These are phyloP conservation scores for Boletus reticulatus DNA, from an alignment of 768 basidiomycete genomes.

Conservation along the genomic window DNA sequence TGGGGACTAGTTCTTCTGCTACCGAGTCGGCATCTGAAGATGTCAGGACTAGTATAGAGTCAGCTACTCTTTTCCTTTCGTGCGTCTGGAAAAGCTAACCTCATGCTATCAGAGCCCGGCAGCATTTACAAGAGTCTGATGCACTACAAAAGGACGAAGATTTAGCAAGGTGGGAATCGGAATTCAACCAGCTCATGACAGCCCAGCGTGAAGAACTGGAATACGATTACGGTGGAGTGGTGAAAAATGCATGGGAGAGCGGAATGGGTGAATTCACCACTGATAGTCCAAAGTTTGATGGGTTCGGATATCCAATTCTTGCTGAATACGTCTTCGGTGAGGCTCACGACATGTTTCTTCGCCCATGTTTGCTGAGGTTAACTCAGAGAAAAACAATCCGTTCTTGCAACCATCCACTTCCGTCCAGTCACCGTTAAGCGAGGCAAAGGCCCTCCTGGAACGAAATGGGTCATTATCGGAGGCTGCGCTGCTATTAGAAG, in stretches of 20 bases:
- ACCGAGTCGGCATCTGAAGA: slow-evolving; percentile 41
- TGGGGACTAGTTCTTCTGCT: slow-evolving; percentile 40
- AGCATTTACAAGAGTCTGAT: slow-evolving; percentile 56
- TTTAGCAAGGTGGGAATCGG: slow-evolving; percentile 77
- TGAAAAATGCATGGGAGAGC: slow-evolving; percentile 65
- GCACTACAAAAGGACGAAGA: slow-evolving; percentile 59
- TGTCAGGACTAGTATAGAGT: slow-evolving; percentile 40
- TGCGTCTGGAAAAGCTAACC: slow-evolving; percentile 1
- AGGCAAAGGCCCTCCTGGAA: slow-evolving; percentile 75
- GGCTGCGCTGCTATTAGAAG: slow-evolving; percentile 84
- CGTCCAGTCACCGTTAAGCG: slow-evolving; percentile 50
- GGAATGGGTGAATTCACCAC: slow-evolving; percentile 44
- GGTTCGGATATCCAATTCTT: slow-evolving; percentile 74
- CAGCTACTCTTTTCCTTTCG: slow-evolving; percentile 15
- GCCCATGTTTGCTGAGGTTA: background rate
- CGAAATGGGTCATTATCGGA: slow-evolving; percentile 86
- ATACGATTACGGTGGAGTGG: slow-evolving; percentile 56
- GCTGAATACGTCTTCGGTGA: slow-evolving; percentile 76
- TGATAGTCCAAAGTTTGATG: slow-evolving; percentile 51
- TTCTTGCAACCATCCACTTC: slow-evolving; percentile 53
- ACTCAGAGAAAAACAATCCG: slow-evolving; percentile 68
- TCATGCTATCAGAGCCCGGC: slow-evolving; percentile 51
- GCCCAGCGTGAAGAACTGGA: slow-evolving; percentile 63
- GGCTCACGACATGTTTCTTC: slow-evolving; percentile 17
- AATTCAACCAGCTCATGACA: slow-evolving; percentile 77